Base-by-base conservation (phyloP, 352 stramenopile species). In the Phytopythium helicoides region DNA sequence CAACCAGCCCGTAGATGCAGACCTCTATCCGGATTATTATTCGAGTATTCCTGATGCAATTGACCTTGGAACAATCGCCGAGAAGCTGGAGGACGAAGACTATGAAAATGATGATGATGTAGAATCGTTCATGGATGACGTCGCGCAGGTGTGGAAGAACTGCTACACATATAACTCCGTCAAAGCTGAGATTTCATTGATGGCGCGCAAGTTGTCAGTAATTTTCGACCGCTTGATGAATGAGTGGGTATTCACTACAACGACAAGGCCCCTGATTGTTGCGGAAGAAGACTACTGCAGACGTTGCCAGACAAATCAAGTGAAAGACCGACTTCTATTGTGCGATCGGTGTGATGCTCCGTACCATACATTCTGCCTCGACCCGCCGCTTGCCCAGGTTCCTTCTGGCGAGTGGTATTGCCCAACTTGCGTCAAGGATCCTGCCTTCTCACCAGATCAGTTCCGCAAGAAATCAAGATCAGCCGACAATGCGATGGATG, bases 11-110 rank as follows among this genome's bases (percentile, higher is more conserved):
- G 85, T 94, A 4, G 85, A 94, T 64, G 65, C 71, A 4, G 79
- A 92, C 21, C 47, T 94, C 39, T 94, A 94, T 62, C 85, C 85
- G 5, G 85, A 94, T 28, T 94, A 94, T 38, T 89, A 89, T 48
- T 68, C 73, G 14, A 86, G 77, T 37, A 86, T 94, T 18, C 54
- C 69, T 1, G 83, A 94, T 25, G 76, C 85, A 1, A 94, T 94
- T 82, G 85, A 94, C 40, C 52, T 94, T 7, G 67, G 76, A 34
- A 93, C 85, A 1, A 92, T 94, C 46, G 58, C 78, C 14, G 82
- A 93, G 58, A 94, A 93, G 47, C 67, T 94, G 28, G 71, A 90
- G 56, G 81, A 92, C 55, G 81, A 92, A 54, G 85, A 94, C 37
- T 94, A 94, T 47, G 82, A 91, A 47, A 73, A 84, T 39, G 81